Percentiles rank a stretch among this genome's conserved stretches.
These are phyloP conservation scores for Hyaloperonospora arabidopsidis DNA, from an alignment of 352 stramenopile species.

Conservation along the genomic window DNA sequence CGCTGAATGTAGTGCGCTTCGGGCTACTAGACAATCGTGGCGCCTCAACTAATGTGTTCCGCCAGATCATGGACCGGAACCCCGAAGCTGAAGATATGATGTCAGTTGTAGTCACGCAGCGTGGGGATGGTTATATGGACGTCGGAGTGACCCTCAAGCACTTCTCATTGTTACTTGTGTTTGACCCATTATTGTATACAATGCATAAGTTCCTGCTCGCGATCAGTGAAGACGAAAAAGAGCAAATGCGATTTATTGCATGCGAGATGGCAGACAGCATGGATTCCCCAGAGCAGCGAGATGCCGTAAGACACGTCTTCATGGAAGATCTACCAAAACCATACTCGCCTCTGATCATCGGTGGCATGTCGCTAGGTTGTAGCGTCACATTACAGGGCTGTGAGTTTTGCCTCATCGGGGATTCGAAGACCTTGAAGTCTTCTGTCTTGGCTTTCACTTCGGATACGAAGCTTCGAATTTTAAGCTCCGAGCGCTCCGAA, in stretches of 20 bases:
- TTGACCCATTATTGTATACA: slow-evolving; percentile 57
- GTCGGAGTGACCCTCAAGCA: slow-evolving; percentile 44
- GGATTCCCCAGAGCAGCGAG: slow-evolving; percentile 50
- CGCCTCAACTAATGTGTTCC: slow-evolving; percentile 58
- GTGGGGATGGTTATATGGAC: slow-evolving; percentile 47
- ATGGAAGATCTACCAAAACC: slow-evolving; percentile 48
- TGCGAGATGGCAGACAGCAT: slow-evolving; percentile 37
- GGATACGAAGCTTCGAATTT: slow-evolving; percentile 53
- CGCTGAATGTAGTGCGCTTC: slow-evolving; percentile 51
- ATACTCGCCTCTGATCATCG: slow-evolving; percentile 64
- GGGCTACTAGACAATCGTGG: slow-evolving; percentile 63
- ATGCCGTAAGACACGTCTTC: slow-evolving; percentile 40
- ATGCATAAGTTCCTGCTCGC: slow-evolving; percentile 56
- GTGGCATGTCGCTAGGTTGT: slow-evolving; percentile 43
- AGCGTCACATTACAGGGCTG: slow-evolving; percentile 46
- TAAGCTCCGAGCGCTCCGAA: slow-evolving; percentile 58
- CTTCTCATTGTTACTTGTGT: slow-evolving; percentile 67
- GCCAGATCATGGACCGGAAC: slow-evolving; percentile 70
- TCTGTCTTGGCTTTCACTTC: slow-evolving; percentile 78
- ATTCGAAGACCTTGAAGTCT: slow-evolving; percentile 59
- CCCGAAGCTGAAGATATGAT: slow-evolving; percentile 51
- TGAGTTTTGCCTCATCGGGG: slow-evolving; percentile 75
- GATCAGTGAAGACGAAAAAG: slow-evolving; percentile 57
- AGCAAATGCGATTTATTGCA: slow-evolving; percentile 63
- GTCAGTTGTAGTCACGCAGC: slow-evolving; percentile 37